Percentiles rank a stretch among this genome's conserved stretches.
These are phyloP conservation scores for Candida yuanshanica DNA, from an alignment of 805 yeast genomes.

Conservation along the genomic window DNA sequence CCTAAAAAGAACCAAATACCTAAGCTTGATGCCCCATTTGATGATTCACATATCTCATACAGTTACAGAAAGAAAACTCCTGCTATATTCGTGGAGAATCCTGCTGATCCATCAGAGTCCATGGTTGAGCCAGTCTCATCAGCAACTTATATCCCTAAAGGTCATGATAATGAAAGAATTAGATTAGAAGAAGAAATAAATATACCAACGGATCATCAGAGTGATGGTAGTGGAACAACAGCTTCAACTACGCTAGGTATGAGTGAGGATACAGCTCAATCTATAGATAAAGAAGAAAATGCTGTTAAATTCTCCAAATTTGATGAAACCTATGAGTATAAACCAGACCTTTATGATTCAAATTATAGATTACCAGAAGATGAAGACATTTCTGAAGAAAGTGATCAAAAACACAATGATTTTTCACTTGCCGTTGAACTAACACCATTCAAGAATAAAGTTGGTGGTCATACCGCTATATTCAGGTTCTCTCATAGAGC, in stretches of 20 bases:
- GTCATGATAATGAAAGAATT: constrained; percentile 29
- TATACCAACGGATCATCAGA: neutral
- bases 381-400: neutral
- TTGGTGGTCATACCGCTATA: constrained; percentile 98
- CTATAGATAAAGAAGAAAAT: constrained; percentile 1
- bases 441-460: constrained; percentile 87
- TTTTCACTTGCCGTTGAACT: constrained; percentile 81
- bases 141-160: constrained; percentile 68
- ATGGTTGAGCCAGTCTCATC: constrained; percentile 57
- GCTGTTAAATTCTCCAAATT: constrained; percentile 11
- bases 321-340: constrained; percentile 8
- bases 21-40: constrained; percentile 8
- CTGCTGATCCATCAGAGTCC: constrained; percentile 2
- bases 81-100: constrained; percentile 3
- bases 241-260: neutral
- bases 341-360: constrained; percentile 2
- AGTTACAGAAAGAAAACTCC: constrained; percentile 7
- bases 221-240: constrained; percentile 6
- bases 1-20: neutral
- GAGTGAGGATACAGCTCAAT: neutral
- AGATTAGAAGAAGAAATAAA: constrained; percentile 12
- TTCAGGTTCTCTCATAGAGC: constrained; percentile 88
- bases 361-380: constrained; percentile 5
- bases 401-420: constrained; percentile 21
- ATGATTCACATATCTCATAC: constrained; percentile 2